These are phyloP conservation scores for Stachybotrys chartarum DNA, from an alignment of 2,329 filamentous ascomycete species.

Conservation along the genomic window DNA sequence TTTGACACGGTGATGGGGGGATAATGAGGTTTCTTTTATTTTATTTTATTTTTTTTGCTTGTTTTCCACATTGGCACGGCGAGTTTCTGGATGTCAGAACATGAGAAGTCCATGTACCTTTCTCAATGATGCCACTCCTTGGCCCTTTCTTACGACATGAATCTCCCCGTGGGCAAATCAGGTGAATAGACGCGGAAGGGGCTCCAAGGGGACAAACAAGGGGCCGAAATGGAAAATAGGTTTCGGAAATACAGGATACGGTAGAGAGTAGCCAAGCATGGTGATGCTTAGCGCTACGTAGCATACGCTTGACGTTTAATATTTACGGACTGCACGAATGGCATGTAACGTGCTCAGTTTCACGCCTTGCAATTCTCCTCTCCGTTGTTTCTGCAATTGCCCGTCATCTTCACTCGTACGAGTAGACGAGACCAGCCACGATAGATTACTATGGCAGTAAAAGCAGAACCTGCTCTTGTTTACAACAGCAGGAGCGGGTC, in stretches of 20 bases:
- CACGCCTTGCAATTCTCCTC: not conserved
- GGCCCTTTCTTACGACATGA: not conserved
- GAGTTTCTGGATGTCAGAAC: not conserved
- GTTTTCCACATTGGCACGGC: not conserved
- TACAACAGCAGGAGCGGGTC: too few relatives aligned
- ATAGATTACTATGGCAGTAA: too few relatives aligned
- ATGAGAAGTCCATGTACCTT: not conserved
- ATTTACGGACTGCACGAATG: not conserved
- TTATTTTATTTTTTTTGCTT: not conserved
- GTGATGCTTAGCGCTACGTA: slow-evolving; percentile 1
- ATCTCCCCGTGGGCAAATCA: not conserved
- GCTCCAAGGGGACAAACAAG: not conserved
- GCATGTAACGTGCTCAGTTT: not conserved
- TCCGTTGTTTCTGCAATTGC: not conserved
- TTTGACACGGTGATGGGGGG: slow-evolving; percentile 4
- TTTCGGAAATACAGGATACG: slow-evolving; percentile 8
- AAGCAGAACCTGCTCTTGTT: too few relatives aligned
- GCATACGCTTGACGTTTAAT: slow-evolving; percentile 9
- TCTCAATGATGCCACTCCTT: not conserved
- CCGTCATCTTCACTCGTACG: not conserved
- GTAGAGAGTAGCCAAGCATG: slow-evolving; percentile 1
- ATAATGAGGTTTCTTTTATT: not conserved
- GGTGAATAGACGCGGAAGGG: slow-evolving; percentile 3
- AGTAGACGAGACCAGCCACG: not conserved
- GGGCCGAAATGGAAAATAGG: not conserved